Conservation (phyloP, 2,329 filamentous ascomycete species). For the Botrytis squamosa region DNA sequence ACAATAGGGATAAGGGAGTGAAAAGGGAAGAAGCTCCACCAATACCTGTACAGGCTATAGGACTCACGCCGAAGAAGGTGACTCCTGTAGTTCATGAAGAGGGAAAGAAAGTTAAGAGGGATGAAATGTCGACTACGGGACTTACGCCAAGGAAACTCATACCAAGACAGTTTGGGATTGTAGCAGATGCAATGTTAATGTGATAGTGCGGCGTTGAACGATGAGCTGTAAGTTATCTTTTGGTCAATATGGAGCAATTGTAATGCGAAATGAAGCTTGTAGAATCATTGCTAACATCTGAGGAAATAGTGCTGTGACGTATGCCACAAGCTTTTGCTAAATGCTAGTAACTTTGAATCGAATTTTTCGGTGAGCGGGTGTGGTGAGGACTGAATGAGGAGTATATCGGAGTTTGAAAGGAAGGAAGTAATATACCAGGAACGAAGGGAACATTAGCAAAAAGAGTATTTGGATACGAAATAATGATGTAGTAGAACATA, state of each 20-base stretch:
- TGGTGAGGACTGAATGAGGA: not conserved
- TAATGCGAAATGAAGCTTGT: not conserved
- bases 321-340: not conserved
- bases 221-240: not conserved
- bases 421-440: conserved; percentile 1
- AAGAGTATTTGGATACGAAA: not conserved
- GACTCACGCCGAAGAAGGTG: not conserved
- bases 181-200: not conserved
- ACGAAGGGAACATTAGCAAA: not conserved
- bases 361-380: not conserved
- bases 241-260: not conserved
- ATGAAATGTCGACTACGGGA: not conserved
- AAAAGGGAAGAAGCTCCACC: conserved; percentile 1
- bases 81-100: not conserved
- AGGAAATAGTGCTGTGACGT: not conserved
- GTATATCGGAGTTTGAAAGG: not conserved
- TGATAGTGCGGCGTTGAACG: not conserved
- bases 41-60: conserved; percentile 4
- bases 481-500: not conserved
- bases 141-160: not conserved
- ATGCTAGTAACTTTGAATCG: not conserved
- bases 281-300: not conserved
- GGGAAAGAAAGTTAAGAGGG: conserved; percentile 1
- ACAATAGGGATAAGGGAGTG: not conserved
- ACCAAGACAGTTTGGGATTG: not conserved